Conservation (phyloP, 306 rosid species). For the Vicia faba region DNA sequence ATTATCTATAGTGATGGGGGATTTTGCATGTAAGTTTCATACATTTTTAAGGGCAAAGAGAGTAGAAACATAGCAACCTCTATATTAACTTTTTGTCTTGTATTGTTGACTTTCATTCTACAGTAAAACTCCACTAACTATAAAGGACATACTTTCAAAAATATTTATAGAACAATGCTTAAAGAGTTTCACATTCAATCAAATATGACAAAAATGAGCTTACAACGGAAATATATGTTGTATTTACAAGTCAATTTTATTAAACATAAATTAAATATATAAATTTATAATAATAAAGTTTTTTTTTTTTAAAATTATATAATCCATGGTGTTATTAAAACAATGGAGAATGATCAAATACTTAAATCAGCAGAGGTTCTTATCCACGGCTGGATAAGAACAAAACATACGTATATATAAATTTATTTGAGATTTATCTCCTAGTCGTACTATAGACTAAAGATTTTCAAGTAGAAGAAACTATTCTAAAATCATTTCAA, state of each 20-base stretch:
- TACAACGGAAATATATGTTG: background rate
- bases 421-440: too few species aligned
- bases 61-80: slow-evolving; percentile 8
- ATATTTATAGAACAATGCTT: background rate
- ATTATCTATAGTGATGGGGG: slow-evolving; percentile 26
- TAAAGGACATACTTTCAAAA: slow-evolving; percentile 9
- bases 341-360: too few species aligned
- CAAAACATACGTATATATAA: too few species aligned
- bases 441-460: too few species aligned
- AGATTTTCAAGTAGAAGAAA: too few species aligned
- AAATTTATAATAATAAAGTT: background rate
- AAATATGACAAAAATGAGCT: background rate
- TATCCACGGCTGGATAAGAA: too few species aligned
- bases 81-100: slow-evolving; percentile 44
- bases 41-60: slow-evolving; percentile 29
- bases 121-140: slow-evolving; percentile 62
- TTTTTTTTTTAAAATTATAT: too few species aligned
- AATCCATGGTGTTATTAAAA: too few species aligned
- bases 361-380: too few species aligned
- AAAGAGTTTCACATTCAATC: background rate
- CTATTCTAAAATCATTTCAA: too few species aligned
- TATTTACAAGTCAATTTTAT: background rate
- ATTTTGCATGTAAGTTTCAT: slow-evolving; percentile 44
- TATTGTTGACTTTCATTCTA: slow-evolving; percentile 67
- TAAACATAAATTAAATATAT: background rate